Evolutionary conservation across 116 monocot genomes (phyloP).

Genomic region (Trichopus zeylanicus): DNA sequence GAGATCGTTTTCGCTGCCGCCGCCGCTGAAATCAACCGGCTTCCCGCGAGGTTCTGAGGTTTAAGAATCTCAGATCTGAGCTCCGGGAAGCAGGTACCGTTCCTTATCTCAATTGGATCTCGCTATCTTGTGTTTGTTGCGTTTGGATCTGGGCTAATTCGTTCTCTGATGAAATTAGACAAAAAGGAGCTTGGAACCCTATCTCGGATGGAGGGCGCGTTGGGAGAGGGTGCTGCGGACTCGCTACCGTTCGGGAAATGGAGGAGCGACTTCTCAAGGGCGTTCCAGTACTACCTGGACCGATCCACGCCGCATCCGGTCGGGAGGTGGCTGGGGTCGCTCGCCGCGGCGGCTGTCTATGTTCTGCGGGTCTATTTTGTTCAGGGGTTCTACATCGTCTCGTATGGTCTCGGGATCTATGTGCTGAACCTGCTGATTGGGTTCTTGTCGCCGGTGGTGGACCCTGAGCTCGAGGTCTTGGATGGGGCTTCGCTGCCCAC

Average conservation of each 20-base stretch:
- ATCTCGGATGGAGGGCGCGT: conserved; percentile 13
- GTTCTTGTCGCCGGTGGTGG: conserved; percentile 68
- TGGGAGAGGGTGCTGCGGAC: conserved; percentile 6
- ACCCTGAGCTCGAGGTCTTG: conserved; percentile 52
- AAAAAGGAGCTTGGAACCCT: too few relatives aligned
- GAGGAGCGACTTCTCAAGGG: conserved; percentile 29
- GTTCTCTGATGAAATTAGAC: too few relatives aligned
- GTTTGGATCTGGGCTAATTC: too few relatives aligned
- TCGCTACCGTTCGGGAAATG: conserved; percentile 34
- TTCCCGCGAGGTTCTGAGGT: too few relatives aligned
- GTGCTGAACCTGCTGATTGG: conserved; percentile 79
- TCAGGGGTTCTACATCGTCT: conserved; percentile 38
- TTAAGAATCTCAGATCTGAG: too few relatives aligned
- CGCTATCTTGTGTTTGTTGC: too few relatives aligned
- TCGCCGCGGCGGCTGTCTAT: conserved; percentile 21
- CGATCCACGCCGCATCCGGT: conserved; percentile 50
- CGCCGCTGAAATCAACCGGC: too few relatives aligned
- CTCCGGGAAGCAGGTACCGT: too few relatives aligned
- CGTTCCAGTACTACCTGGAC: conserved; percentile 58
- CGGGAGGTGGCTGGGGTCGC: conserved; percentile 32
- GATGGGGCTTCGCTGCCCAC: conserved; percentile 48
- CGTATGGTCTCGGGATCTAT: conserved; percentile 54
- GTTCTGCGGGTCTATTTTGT: conserved; percentile 25
- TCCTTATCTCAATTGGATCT: too few relatives aligned
- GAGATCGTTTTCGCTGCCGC: too few relatives aligned